phyloP scores from a whole-genome alignment of 106 monocot genomes.

The Gastrodia elata region DNA sequence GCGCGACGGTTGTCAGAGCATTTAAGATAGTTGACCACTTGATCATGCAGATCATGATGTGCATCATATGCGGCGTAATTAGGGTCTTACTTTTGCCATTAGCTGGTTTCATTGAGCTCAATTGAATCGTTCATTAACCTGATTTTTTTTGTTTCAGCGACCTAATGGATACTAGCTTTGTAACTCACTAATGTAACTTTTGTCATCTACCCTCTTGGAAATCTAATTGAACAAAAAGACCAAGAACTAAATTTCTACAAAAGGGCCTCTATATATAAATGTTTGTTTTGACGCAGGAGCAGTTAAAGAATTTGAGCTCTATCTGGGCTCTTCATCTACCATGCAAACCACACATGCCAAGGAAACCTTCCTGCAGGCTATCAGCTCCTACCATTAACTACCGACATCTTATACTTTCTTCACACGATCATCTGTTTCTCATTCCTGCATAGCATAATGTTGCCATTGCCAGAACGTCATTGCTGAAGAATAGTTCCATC shows the following conservation, averaged over 20 bases:
- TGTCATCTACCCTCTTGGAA: background rate
- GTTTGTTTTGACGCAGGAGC: constrained; percentile 83
- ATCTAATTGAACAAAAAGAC: constrained; percentile 1
- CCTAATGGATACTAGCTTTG: background rate
- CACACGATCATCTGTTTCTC: constrained; percentile 40
- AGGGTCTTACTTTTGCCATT: background rate
- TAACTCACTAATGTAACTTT: background rate
- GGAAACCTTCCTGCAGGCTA: constrained; percentile 46
- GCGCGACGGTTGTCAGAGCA: background rate
- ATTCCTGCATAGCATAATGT: constrained; percentile 26
- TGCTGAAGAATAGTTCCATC: constrained; percentile 26
- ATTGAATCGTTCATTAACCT: background rate
- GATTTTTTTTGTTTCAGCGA: background rate
- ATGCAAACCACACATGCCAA: constrained; percentile 36
- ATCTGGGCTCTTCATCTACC: constrained; percentile 44
- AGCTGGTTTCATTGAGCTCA: background rate
- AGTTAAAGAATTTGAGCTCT: constrained; percentile 44
- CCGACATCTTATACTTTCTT: constrained; percentile 46
- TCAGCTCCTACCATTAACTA: constrained; percentile 37
- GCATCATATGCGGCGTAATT: background rate
- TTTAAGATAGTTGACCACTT: background rate
- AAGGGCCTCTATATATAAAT: constrained; percentile 28
- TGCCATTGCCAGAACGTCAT: constrained; percentile 45
- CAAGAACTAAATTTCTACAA: background rate
- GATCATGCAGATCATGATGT: background rate